Base-by-base conservation (phyloP, 1,139 yeast genomes). In the Zygoascus sp. region DNA sequence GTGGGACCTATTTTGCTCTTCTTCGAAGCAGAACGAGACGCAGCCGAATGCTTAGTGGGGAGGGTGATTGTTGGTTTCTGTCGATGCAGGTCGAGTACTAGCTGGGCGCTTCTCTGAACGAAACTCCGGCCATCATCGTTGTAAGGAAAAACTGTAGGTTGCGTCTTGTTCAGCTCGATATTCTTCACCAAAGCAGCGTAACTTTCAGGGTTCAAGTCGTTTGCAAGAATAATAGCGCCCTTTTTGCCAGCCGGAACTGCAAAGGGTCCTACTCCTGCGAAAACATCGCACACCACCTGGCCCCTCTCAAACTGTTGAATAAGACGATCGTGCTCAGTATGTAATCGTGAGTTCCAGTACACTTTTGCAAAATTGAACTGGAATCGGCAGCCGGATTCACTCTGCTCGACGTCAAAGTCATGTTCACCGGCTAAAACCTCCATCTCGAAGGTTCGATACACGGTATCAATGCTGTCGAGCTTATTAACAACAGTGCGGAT, bases 191-290 rank as follows among this genome's bases (percentile, higher is more conserved):
- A 73, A 58, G 84, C 83, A 53, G 78, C 77, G 66, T 69, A 85
- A 46, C 95, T 82, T 52, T 84, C 86, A 0, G 97, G 97, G 60
- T 94, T 94, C 61, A 94, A 73, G 64, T 94, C 99, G 63, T 90
- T 94, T 15, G 97, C 97, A 58, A 90, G 71, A 0, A 87, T 95
- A 47, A 90, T 65, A 2, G 81, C 86, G 16, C 76, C 75, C 52
- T 83, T 87, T 65, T 85, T 89, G 15, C 90, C 98, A 0, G 97
- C 96, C 0, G 99, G 99, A 0, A 92, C 80, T 1, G 95, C 94
- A 70, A 94, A 94, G 2, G 99, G 99, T 0, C 99, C 99, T 2
- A 94, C 98, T 32, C 99, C 99, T 0, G 97, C 98, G 77, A 94
- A 87, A 0, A 89, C 97, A 69, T 94, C 99, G 55, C 89, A 88